These are phyloP conservation scores for Cordyceps fumosorosea DNA, from an alignment of 2,329 filamentous ascomycete species.

Conservation along the genomic window DNA sequence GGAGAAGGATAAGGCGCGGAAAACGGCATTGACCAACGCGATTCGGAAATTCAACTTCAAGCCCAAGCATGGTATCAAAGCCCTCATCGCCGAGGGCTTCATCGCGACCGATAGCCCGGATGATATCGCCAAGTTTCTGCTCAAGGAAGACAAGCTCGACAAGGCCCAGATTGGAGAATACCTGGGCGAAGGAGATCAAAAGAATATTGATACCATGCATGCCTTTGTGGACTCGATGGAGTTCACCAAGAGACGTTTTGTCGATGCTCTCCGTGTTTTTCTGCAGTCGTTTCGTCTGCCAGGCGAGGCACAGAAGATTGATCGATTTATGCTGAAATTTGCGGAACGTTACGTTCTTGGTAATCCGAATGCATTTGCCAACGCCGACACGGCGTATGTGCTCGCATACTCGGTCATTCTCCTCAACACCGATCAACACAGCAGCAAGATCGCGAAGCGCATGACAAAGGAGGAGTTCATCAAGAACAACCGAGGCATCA, in stretches of 20 bases:
- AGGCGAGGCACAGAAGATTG: slow-evolving; percentile 96
- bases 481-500: slow-evolving; percentile 98
- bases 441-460: slow-evolving; percentile 69
- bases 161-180: slow-evolving; percentile 93
- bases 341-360: slow-evolving; percentile 91
- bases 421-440: slow-evolving; percentile 94
- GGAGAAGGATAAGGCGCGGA: slow-evolving; percentile 90
- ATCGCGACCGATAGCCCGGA: slow-evolving; percentile 71
- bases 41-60: slow-evolving; percentile 96
- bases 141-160: slow-evolving; percentile 76
- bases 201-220: slow-evolving; percentile 97
- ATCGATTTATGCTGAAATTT: slow-evolving; percentile 99
- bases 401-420: slow-evolving; percentile 94
- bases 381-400: slow-evolving; percentile 95
- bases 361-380: slow-evolving; percentile 95
- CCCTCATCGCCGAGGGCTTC: slow-evolving; percentile 77
- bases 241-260: slow-evolving; percentile 84
- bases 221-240: slow-evolving; percentile 96
- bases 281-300: slow-evolving; percentile 91
- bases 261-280: slow-evolving; percentile 85
- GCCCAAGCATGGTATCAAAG: slow-evolving; percentile 86
- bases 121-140: slow-evolving; percentile 78
- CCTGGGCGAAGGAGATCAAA: slow-evolving; percentile 84
- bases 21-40: slow-evolving; percentile 84
- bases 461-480: slow-evolving; percentile 99